Percentiles rank a stretch among this genome's conserved stretches.
Conservation (phyloP, 345 rosid genomes). For the Acer yangbiense region DNA sequence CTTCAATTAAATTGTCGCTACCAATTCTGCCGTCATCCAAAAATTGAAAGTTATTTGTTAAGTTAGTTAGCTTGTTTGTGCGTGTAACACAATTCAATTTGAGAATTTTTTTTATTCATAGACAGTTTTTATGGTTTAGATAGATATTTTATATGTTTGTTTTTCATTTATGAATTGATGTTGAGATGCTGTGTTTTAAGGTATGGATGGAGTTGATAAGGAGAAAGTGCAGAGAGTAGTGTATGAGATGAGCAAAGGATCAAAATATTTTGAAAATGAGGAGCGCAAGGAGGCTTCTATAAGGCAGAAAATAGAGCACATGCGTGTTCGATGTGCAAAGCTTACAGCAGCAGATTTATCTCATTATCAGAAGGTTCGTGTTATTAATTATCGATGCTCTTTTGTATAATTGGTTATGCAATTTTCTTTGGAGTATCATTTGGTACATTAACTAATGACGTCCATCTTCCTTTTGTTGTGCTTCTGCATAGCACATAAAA, state of each 20-base stretch:
- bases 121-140: background rate
- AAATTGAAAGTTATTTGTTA: background rate
- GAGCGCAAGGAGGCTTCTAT: constrained; percentile 75
- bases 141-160: background rate
- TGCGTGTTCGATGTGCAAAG: constrained; percentile 60
- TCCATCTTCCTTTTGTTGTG: background rate
- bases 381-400: background rate
- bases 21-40: background rate
- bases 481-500: background rate
- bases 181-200: constrained; percentile 29
- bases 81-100: background rate
- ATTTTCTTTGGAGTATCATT: background rate
- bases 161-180: background rate
- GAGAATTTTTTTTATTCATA: too few species aligned
- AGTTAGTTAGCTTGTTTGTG: background rate
- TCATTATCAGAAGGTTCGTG: constrained; percentile 58
- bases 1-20: background rate
- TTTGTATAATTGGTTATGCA: background rate
- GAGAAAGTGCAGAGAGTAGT: constrained; percentile 85
- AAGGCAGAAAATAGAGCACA: constrained; percentile 63
- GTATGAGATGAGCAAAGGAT: constrained; percentile 95
- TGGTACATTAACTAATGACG: background rate
- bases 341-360: constrained; percentile 56
- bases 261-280: constrained; percentile 87
- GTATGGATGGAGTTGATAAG: constrained; percentile 95